Percentiles rank a stretch among this genome's conserved stretches.
Evolutionary conservation across 305 asterid species (phyloP).

Genomic region (Fraxinus greggii): DNA sequence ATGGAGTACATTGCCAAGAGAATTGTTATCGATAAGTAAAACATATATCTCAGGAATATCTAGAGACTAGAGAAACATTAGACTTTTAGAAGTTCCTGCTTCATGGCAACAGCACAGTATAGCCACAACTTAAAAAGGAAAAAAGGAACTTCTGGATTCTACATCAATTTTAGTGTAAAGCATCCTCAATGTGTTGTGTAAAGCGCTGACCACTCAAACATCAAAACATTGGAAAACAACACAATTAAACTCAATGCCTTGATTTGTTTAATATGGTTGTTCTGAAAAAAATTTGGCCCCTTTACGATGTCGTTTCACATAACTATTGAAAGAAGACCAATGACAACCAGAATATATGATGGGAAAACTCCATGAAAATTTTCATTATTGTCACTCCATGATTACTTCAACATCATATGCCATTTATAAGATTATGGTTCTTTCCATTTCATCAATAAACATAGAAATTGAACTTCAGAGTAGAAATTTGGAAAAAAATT

Average conservation of each 20-base stretch:
- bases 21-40: not conserved
- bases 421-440: not conserved
- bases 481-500: not conserved
- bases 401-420: not conserved
- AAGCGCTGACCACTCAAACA: not conserved
- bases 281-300: not conserved
- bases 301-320: not conserved
- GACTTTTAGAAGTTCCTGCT: not conserved
- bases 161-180: not conserved
- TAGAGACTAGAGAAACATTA: not conserved
- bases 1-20: not conserved
- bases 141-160: not conserved
- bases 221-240: not conserved
- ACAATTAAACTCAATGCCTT: not conserved
- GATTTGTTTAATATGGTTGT: not conserved
- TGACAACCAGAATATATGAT: not conserved
- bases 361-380: not conserved
- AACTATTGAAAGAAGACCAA: not conserved
- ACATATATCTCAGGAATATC: not conserved
- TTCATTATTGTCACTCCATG: not conserved
- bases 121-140: not conserved
- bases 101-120: not conserved
- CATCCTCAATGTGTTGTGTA: not conserved
- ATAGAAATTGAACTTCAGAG: slow-evolving; percentile 6
- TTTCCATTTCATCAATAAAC: not conserved